A percentile compares a stretch with the other conserved stretches of the same genome.
These are phyloP conservation scores for Scortechinia acanthostroma DNA, from an alignment of 2,329 filamentous ascomycete genomes.

Conservation along the genomic window DNA sequence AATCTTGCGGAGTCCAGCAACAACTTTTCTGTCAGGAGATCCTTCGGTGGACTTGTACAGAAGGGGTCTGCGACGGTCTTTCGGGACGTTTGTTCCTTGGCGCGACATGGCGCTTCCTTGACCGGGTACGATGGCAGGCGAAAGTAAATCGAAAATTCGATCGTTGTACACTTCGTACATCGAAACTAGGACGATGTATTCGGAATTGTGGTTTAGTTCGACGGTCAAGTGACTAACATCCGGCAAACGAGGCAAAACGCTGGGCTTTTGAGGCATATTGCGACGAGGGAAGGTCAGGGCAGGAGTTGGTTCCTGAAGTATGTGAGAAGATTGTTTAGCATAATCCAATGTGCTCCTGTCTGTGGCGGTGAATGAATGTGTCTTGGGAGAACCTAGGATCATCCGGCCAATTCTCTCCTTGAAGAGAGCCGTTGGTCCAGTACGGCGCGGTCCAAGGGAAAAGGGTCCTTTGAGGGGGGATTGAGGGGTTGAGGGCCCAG, in stretches of 20 bases:
- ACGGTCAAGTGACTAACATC: slow-evolving; percentile 67
- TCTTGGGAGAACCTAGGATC: background rate
- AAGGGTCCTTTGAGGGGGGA: background rate
- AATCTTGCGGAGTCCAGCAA: slow-evolving; percentile 84
- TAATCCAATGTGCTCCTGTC: slow-evolving; percentile 8
- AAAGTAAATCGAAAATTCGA: slow-evolving; percentile 87
- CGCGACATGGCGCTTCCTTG: background rate
- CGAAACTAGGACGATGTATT: slow-evolving; percentile 83
- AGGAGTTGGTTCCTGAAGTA: slow-evolving; percentile 44
- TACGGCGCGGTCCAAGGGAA: background rate
- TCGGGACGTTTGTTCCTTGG: slow-evolving; percentile 44
- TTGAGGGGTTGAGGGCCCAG: background rate
- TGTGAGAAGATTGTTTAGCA: slow-evolving; percentile 12
- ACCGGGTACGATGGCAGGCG: slow-evolving; percentile 48
- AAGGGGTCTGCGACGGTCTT: slow-evolving; percentile 69
- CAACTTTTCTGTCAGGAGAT: slow-evolving; percentile 86
- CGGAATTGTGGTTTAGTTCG: slow-evolving; percentile 58
- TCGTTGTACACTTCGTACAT: slow-evolving; percentile 99
- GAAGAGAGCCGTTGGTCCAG: background rate
- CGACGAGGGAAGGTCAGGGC: slow-evolving; percentile 55
- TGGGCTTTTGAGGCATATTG: slow-evolving; percentile 57
- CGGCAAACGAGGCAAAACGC: slow-evolving; percentile 41
- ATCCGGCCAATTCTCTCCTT: background rate
- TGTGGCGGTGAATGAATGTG: no score
- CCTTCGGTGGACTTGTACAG: slow-evolving; percentile 87